These are phyloP conservation scores for Fusarium sp. DNA, from an alignment of 2,329 filamentous ascomycete species.

Conservation along the genomic window DNA sequence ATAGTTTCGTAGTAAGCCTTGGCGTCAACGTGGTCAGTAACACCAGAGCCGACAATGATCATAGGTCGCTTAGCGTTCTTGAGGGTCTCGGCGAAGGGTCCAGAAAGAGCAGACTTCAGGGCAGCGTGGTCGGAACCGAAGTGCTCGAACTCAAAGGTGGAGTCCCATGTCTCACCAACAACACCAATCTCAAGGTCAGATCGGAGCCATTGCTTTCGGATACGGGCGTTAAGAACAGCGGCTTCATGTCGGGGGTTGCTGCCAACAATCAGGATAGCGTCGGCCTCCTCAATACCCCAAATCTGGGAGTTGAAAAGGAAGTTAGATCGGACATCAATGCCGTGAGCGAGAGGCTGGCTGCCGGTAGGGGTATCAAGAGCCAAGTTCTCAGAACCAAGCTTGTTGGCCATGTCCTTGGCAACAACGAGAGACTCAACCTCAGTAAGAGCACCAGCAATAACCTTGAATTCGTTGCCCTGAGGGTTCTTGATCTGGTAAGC, in stretches of 20 bases:
- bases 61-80: constrained; percentile 89
- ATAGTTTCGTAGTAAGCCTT: constrained; percentile 95
- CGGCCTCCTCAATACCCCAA: constrained; percentile 92
- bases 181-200: constrained; percentile 94
- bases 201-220: constrained; percentile 96
- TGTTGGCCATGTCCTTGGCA: constrained; percentile 97
- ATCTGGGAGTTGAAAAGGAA: constrained; percentile 98
- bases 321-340: constrained; percentile 92
- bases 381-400: constrained; percentile 94
- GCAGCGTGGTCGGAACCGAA: constrained; percentile 83
- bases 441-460: constrained; percentile 88
- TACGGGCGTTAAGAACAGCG: constrained; percentile 93
- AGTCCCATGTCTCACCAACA: constrained; percentile 90
- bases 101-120: constrained; percentile 86
- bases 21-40: constrained; percentile 90
- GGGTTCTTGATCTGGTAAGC: constrained; percentile 84
- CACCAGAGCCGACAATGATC: constrained; percentile 94
- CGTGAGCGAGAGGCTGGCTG: constrained; percentile 86
- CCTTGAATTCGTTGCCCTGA: constrained; percentile 95
- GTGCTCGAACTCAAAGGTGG: constrained; percentile 95
- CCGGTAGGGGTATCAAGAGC: constrained; percentile 91
- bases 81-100: constrained; percentile 93
- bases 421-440: constrained; percentile 95
- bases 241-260: constrained; percentile 97
- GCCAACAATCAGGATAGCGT: constrained; percentile 90